Evolutionary conservation across 2,329 filamentous ascomycete genomes (phyloP), one percentile per base, ranked within the genome.

Genomic region (Fusarium phyllophilum): DNA sequence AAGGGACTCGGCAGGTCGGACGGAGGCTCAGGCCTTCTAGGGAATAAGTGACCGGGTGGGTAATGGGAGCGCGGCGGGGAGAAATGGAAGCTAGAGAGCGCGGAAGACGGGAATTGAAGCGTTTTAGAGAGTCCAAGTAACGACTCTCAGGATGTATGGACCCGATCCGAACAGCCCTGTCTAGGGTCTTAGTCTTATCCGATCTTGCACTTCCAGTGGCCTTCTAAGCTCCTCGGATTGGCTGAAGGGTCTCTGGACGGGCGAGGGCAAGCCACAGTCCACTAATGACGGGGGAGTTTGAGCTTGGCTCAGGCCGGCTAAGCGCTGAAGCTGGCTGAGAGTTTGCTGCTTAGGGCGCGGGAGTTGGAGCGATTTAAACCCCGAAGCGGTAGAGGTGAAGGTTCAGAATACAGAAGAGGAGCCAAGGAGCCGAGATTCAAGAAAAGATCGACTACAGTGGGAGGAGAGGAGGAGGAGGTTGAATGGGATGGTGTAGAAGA

Each of bases 21-120:
- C 62, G 55, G 67, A 41, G 71, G 52, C 63, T 72, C 52, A 42
- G 56, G 45, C 45, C 39, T 29, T 62, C 66, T 59, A 68, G 54
- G 63, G 41, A 68, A 68, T 61, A 65, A 66, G 44, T 56, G 45
- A 45, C 67, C 66, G 49, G 52, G 62, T 71, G 64, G 59, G 33
- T 31, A 59, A 33, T 59, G 56, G 33, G 42, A 59, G 31, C 66
- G 65, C 55, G 54, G 55, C 54, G 67, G 71, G 62, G 49, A 61
- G 49, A 29, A 58, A 59, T 34, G 54, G 44, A 64, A 62, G 51
- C 72, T 66, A 72, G 59, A 74, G 62, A 56, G 63, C 63, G 60
- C 67, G 68, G 72, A 74, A 69, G 55, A 42, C 72, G 72, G 72
- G 72, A 62, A 69, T 68, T 64, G 62, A 70, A 73, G 69, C 68